Conservation (phyloP, 2,329 filamentous ascomycete genomes). For the Fusarium fujikuroi region DNA sequence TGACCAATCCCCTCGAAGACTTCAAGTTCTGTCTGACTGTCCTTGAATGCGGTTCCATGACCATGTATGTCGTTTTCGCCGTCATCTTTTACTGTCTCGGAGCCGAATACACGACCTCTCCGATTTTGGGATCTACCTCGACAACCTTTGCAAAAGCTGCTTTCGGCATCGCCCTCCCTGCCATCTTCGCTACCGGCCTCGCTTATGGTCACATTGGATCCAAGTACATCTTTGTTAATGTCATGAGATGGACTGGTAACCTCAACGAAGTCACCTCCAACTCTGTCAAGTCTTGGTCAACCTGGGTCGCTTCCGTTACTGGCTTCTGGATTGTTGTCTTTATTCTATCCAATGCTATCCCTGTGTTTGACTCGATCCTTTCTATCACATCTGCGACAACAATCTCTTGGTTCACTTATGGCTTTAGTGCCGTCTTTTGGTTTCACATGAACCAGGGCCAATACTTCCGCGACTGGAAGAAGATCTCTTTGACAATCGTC, state of each 20-base stretch:
- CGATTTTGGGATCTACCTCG: slow-evolving; percentile 38
- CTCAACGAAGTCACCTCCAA: slow-evolving; percentile 34
- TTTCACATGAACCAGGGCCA: slow-evolving; percentile 36
- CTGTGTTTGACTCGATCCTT: slow-evolving; percentile 45
- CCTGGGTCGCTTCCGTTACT: slow-evolving; percentile 41
- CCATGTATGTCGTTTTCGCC: slow-evolving; percentile 39
- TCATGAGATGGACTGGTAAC: slow-evolving; percentile 31
- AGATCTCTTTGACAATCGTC: slow-evolving; percentile 29
- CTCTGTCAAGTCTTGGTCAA: slow-evolving; percentile 41
- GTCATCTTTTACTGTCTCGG: slow-evolving; percentile 41
- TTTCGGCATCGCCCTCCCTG: slow-evolving; percentile 38
- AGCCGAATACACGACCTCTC: slow-evolving; percentile 36
- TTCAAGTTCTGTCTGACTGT: slow-evolving; percentile 37
- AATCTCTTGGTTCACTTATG: slow-evolving; percentile 44
- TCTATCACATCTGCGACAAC: slow-evolving; percentile 44
- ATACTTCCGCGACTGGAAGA: slow-evolving; percentile 39
- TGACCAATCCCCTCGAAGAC: slow-evolving; percentile 36
- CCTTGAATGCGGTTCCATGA: slow-evolving; percentile 34
- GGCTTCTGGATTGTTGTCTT: slow-evolving; percentile 44
- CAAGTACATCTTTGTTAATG: slow-evolving; percentile 42
- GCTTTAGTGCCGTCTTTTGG: slow-evolving; percentile 43
- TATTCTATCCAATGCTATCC: slow-evolving; percentile 45
- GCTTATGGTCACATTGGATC: slow-evolving; percentile 42
- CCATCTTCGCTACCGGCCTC: slow-evolving; percentile 39
- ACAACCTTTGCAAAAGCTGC: slow-evolving; percentile 34